These are phyloP conservation scores for Prunus padus DNA, from an alignment of 306 rosid species.

Conservation along the genomic window DNA sequence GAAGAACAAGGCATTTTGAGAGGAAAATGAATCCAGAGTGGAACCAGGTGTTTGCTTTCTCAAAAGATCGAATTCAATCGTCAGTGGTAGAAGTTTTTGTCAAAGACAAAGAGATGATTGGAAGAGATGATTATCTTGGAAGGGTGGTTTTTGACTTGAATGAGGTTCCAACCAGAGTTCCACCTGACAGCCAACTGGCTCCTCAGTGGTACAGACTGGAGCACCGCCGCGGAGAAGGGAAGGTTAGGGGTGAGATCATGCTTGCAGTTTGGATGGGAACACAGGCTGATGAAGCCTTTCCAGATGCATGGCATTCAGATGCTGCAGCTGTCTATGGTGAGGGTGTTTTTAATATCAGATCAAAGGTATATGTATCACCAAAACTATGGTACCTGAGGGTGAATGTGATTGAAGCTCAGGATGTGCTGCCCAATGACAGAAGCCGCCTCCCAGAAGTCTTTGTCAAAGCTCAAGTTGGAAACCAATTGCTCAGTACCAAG, in stretches of 20 bases:
- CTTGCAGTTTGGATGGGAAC: constrained; percentile 98
- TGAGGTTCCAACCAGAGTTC: constrained; percentile 88
- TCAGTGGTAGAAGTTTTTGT: constrained; percentile 77
- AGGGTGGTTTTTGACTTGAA: constrained; percentile 76
- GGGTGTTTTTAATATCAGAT: constrained; percentile 71
- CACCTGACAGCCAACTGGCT: constrained; percentile 92
- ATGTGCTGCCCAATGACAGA: constrained; percentile 69
- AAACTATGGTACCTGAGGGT: constrained; percentile 89
- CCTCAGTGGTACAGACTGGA: constrained; percentile 94
- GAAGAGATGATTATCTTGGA: constrained; percentile 88
- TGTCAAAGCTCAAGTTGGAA: constrained; percentile 84
- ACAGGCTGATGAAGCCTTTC: constrained; percentile 92
- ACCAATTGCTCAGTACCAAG: constrained; percentile 72
- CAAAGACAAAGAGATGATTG: constrained; percentile 81
- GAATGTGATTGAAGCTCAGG: constrained; percentile 89
- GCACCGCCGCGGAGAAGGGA: constrained; percentile 65
- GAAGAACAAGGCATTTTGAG: constrained; percentile 77
- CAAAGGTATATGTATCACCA: constrained; percentile 96
- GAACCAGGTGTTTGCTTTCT: constrained; percentile 94
- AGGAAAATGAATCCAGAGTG: constrained; percentile 82
- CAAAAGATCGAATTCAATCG: constrained; percentile 82
- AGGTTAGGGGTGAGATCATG: constrained; percentile 84
- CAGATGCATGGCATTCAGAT: constrained; percentile 96
- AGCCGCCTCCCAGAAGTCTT: constrained; percentile 66
- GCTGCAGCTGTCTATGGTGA: constrained; percentile 81